phyloP scores from a whole-genome alignment of 2,329 filamentous ascomycete species.

The Ophiostoma australiae region DNA sequence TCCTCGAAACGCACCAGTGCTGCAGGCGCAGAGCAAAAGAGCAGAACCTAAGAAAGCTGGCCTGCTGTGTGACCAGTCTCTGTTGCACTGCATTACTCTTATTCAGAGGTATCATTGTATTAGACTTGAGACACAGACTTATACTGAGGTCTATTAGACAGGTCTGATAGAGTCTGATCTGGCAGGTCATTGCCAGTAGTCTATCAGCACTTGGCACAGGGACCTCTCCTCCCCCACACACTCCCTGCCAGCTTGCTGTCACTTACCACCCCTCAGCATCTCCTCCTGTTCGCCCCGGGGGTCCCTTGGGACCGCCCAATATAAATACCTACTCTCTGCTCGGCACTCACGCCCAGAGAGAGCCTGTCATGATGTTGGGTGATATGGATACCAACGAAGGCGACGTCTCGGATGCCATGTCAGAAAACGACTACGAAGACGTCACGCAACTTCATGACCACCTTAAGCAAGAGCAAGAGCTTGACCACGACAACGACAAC shows the following conservation, averaged over 20 bases:
- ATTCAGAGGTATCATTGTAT: not conserved
- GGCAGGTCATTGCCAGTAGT: not conserved
- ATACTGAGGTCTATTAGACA: not conserved
- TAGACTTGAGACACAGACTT: not conserved
- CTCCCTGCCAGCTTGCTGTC: constrained; percentile 15
- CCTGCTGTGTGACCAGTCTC: constrained; percentile 12
- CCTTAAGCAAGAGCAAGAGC: constrained; percentile 19
- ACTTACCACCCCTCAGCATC: constrained; percentile 16
- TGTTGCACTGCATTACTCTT: not conserved
- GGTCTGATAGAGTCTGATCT: not conserved
- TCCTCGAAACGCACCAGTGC: not conserved
- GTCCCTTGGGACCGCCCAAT: constrained; percentile 33
- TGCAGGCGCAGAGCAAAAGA: constrained; percentile 6
- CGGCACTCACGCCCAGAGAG: constrained; percentile 5
- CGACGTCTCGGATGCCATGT: constrained; percentile 55
- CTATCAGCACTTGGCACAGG: not conserved
- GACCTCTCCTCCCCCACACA: constrained; percentile 2
- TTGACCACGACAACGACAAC: constrained; percentile 31
- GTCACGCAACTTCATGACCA: constrained; percentile 38
- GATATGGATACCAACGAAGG: constrained; percentile 49
- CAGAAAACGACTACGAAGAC: constrained; percentile 54
- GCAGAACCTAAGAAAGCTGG: constrained; percentile 14
- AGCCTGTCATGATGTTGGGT: constrained; percentile 43
- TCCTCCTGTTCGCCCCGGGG: constrained; percentile 23
- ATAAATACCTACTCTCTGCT: constrained; percentile 39